Conservation (phyloP, 2,329 filamentous ascomycete genomes). For the Akanthomyces lecanii region DNA sequence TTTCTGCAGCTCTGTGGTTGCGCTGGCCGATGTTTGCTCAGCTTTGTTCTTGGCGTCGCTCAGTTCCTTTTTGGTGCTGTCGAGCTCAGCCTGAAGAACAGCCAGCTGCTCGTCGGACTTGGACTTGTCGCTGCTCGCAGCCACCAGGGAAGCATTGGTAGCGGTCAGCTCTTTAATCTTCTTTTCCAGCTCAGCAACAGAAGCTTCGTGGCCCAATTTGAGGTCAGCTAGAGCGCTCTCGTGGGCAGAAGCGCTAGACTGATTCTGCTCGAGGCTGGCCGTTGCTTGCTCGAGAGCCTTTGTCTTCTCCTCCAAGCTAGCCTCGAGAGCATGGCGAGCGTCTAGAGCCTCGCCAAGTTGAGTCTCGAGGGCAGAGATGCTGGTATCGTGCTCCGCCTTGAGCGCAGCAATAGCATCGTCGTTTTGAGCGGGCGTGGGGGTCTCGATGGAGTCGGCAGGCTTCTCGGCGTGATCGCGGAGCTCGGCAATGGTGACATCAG, state of each 20-base stretch:
- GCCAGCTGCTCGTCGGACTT: constrained; percentile 48
- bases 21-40: neutral
- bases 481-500: constrained; percentile 52
- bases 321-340: constrained; percentile 46
- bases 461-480: constrained; percentile 48
- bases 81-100: constrained; percentile 46
- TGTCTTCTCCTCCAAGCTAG: constrained; percentile 46
- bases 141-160: constrained; percentile 43
- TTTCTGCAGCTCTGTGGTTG: constrained; percentile 29
- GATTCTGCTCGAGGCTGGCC: constrained; percentile 44
- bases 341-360: constrained; percentile 46
- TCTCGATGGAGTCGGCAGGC: constrained; percentile 36
- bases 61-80: constrained; percentile 42
- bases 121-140: constrained; percentile 41
- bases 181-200: constrained; percentile 47
- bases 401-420: constrained; percentile 42
- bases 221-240: constrained; percentile 48
- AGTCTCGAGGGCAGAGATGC: constrained; percentile 43
- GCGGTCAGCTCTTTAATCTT: constrained; percentile 51
- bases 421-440: constrained; percentile 34
- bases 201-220: constrained; percentile 45
- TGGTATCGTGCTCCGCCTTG: constrained; percentile 47
- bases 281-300: constrained; percentile 34
- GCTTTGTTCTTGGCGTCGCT: neutral
- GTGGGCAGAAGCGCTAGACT: constrained; percentile 34